phyloP scores from a whole-genome alignment of 2,329 filamentous ascomycete species.

The Fusarium tuaranense region DNA sequence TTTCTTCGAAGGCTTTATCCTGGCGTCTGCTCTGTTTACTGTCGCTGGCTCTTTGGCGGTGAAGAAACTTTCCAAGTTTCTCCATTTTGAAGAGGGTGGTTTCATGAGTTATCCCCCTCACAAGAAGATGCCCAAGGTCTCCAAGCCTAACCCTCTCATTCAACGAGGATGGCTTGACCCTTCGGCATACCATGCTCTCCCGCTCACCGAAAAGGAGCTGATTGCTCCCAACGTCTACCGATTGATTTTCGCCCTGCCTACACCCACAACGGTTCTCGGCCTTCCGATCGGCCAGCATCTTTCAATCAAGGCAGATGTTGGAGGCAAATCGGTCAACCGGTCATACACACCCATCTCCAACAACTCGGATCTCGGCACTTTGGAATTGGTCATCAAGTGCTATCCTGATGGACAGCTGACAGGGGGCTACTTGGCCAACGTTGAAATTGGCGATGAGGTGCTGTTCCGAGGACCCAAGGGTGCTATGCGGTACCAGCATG shows the following conservation, averaged over 20 bases:
- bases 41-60: conserved; percentile 47
- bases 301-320: conserved; percentile 60
- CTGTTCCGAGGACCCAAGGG: conserved; percentile 68
- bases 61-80: conserved; percentile 46
- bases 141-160: conserved; percentile 44
- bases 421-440: conserved; percentile 58
- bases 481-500: conserved; percentile 63
- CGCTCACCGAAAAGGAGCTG: conserved; percentile 54
- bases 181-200: conserved; percentile 59
- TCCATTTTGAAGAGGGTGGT: conserved; percentile 42
- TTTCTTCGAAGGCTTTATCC: conserved; percentile 23
- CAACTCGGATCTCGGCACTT: conserved; percentile 59
- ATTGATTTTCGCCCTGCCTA: conserved; percentile 62
- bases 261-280: conserved; percentile 57
- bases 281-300: conserved; percentile 70
- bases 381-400: conserved; percentile 64
- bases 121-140: conserved; percentile 52
- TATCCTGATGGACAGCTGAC: conserved; percentile 66
- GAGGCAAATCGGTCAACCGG: conserved; percentile 59
- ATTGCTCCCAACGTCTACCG: conserved; percentile 59
- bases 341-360: conserved; percentile 68
- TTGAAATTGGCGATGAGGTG: conserved; percentile 62
- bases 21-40: conserved; percentile 34
- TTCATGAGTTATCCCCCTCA: conserved; percentile 44
- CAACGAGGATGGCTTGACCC: conserved; percentile 62